A percentile compares a stretch with the other conserved stretches of the same genome.
Evolutionary conservation across 805 yeast species (phyloP).

Genomic region (Ogataea polymorpha): DNA sequence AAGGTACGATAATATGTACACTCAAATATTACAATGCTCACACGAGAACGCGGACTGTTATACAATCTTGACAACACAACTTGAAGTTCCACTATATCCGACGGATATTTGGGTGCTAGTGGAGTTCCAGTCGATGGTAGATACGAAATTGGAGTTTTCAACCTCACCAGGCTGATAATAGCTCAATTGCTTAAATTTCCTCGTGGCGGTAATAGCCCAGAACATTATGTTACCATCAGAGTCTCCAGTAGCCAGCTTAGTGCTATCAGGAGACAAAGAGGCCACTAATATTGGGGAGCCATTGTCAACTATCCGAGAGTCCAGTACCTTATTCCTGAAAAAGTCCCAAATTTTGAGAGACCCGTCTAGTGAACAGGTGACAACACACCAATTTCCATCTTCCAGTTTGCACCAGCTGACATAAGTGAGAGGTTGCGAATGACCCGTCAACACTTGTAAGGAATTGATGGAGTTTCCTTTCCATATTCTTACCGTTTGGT

Average conservation of each 20-base stretch:
- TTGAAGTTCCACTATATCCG: slow-evolving; percentile 25
- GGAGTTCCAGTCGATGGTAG: slow-evolving; percentile 26
- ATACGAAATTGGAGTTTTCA: slow-evolving; percentile 15
- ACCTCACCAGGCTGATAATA: slow-evolving; percentile 26
- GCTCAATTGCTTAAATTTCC: slow-evolving; percentile 15
- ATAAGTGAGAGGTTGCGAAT: slow-evolving; percentile 54
- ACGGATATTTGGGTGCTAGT: slow-evolving; percentile 25
- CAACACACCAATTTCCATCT: slow-evolving; percentile 26
- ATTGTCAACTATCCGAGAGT: slow-evolving; percentile 36
- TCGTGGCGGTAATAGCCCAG: slow-evolving; percentile 39
- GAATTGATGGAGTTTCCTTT: slow-evolving; percentile 57
- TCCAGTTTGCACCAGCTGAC: slow-evolving; percentile 51
- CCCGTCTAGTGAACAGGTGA: slow-evolving; percentile 70
- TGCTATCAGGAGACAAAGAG: slow-evolving; percentile 46
- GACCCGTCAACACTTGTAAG: slow-evolving; percentile 47
- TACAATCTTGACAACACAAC: slow-evolving; percentile 24
- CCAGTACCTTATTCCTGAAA: slow-evolving; percentile 37
- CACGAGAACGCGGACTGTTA: slow-evolving; percentile 4
- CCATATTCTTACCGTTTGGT: slow-evolving; percentile 72
- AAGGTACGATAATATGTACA: slow-evolving; percentile 8
- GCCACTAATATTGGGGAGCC: slow-evolving; percentile 57
- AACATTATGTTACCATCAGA: slow-evolving; percentile 57
- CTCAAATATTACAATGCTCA: slow-evolving; percentile 7
- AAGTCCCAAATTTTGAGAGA: slow-evolving; percentile 67
- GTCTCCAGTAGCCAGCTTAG: slow-evolving; percentile 60